Evolutionary conservation across 148 eudicot species (phyloP).

Genomic region (Rhododendron williamsianum): DNA sequence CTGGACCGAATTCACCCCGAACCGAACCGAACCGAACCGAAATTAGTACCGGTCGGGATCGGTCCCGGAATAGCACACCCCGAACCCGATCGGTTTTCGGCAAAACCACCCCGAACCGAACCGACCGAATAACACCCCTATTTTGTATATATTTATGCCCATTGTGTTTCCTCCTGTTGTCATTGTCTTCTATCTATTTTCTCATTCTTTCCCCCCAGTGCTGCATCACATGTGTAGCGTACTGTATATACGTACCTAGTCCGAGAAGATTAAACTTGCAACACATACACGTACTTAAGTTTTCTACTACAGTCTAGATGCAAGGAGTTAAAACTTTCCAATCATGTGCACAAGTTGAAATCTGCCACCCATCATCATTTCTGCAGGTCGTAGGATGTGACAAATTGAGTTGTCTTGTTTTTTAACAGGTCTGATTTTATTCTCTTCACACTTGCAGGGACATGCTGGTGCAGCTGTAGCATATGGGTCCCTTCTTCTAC

Average conservation of each 20-base stretch:
- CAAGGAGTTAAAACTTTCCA: neutral
- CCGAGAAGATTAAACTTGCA: neutral
- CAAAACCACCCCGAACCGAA: too few species aligned
- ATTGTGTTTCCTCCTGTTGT: neutral
- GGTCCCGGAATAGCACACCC: too few species aligned
- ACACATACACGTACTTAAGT: neutral
- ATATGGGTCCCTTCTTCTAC: conserved; percentile 81
- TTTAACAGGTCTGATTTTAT: neutral
- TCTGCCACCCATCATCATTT: neutral
- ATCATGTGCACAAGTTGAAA: neutral
- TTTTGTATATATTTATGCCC: neutral
- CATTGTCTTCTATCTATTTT: neutral
- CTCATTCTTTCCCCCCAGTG: neutral
- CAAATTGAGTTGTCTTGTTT: neutral
- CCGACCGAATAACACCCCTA: too few species aligned
- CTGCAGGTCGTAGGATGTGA: neutral
- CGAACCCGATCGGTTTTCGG: too few species aligned
- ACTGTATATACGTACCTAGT: neutral
- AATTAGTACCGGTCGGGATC: too few species aligned
- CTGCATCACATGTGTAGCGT: neutral
- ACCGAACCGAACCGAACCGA: too few species aligned
- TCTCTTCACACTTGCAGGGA: conserved; percentile 47
- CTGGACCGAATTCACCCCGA: too few species aligned
- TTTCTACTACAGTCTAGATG: neutral
- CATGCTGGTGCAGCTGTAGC: conserved; percentile 96